Base-by-base conservation (phyloP, 805 yeast genomes). In the Kurtzmaniella fragi region DNA sequence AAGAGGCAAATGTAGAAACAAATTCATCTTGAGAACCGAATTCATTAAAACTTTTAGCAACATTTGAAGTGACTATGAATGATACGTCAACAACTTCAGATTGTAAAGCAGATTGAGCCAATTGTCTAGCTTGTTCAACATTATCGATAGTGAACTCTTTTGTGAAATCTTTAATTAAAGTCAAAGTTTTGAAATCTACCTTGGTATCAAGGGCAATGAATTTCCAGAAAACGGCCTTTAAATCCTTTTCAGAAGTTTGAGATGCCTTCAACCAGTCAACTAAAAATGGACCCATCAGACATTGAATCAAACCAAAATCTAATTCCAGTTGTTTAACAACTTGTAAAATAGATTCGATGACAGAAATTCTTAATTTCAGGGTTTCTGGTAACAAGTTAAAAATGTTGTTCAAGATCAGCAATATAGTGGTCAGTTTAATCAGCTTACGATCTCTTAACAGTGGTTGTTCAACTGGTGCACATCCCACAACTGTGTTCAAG, bases 361-460 rank as follows among this genome's bases (percentile, higher is more conserved):
- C 53, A 41, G 45, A 48, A 26, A 62, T 45, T 53, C 73, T 59
- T 39, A 52, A 45, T 28, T 48, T 39, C 16, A 68, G 60, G 7
- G 59, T 41, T 38, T 50, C 57, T 31, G 70, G 67, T 39, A 68
- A 49, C 39, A 67, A 61, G 56, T 68, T 69, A 62, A 68, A 69
- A 32, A 65, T 54, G 20, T 62, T 64, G 51, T 61, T 67, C 40
- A 67, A 57, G 38, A 61, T 56, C 15, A 72, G 66, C 52, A 69
- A 57, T 28, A 68, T 53, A 32, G 69, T 65, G 38, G 70, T 57
- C 17, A 70, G 50, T 45, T 64, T 67, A 43, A 69, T 63, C 28
- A 70, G 54, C 48, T 59, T 66, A 56, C 72, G 63, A 55, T 69
- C 73, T 57, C 71, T 64, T 47, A 67, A 58, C 10, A 68, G 55